phyloP scores from a whole-genome alignment of 257 asterid genomes.

The Solanum etuberosum region DNA sequence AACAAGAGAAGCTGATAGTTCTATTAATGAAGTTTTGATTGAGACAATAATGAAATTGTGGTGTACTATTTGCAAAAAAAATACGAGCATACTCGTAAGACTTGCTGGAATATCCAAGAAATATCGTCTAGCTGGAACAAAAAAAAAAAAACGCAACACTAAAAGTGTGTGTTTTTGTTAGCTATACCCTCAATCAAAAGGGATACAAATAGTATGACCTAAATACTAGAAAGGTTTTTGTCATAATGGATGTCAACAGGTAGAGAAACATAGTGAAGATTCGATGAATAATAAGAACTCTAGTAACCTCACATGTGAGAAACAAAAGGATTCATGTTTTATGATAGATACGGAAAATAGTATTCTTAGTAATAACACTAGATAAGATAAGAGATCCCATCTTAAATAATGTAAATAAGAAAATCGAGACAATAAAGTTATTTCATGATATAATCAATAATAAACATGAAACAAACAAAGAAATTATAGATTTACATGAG shows the following conservation, averaged over 20 bases:
- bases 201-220: background rate
- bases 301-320: background rate
- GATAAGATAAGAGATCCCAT: background rate
- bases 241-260: background rate
- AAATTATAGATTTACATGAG: background rate
- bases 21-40: background rate
- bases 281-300: background rate
- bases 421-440: background rate
- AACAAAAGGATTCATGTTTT: no score
- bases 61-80: background rate
- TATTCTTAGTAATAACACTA: background rate
- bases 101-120: background rate
- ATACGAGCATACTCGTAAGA: background rate
- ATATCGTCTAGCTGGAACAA: background rate
- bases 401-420: background rate
- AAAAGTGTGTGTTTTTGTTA: background rate
- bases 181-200: background rate
- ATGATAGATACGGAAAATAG: background rate
- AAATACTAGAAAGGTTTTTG: background rate
- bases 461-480: no score
- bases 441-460: background rate
- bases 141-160: no score
- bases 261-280: background rate
- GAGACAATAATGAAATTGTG: no score
- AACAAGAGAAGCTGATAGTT: background rate